Evolutionary conservation across 305 asterid species (phyloP).

Genomic region (Euphrasia arctica): DNA sequence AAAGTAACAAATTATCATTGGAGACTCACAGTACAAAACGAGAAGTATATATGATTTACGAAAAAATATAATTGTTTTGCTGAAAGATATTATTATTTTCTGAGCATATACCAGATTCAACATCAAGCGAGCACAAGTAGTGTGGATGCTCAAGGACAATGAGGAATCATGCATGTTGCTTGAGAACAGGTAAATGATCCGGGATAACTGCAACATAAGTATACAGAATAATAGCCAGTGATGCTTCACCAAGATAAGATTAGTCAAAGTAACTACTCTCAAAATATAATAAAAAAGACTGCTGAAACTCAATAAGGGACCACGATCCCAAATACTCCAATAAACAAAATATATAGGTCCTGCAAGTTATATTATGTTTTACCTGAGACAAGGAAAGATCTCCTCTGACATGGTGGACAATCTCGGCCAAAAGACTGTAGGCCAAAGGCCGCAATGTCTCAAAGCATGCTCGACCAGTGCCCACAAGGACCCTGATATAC

Average conservation of each 20-base stretch:
- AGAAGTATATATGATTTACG: conserved; percentile 5
- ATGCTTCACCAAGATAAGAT: conserved; percentile 17
- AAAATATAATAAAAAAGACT: neutral
- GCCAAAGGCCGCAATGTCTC: conserved; percentile 99
- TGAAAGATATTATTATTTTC: conserved; percentile 24
- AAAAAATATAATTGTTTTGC: conserved; percentile 10
- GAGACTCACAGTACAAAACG: conserved; percentile 18
- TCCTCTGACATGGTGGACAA: conserved; percentile 96
- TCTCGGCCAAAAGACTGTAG: conserved; percentile 98
- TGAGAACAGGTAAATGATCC: conserved; percentile 95
- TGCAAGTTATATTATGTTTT: conserved; percentile 20
- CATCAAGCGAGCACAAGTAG: conserved; percentile 99
- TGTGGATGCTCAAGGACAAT: conserved; percentile 93
- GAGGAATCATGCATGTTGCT: conserved; percentile 99
- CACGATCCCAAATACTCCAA: conserved; percentile 25
- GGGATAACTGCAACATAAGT: conserved; percentile 69
- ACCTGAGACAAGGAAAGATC: conserved; percentile 98
- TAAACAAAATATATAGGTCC: conserved; percentile 17
- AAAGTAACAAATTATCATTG: conserved; percentile 22
- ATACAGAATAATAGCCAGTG: conserved; percentile 26
- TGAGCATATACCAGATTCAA: conserved; percentile 76
- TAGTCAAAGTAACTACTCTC: conserved; percentile 10
- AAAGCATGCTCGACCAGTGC: conserved; percentile 97
- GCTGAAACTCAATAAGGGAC: conserved; percentile 6
- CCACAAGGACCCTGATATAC: conserved; percentile 90